These are phyloP conservation scores for Linum tenue DNA, from an alignment of 345 rosid species.

Conservation along the genomic window DNA sequence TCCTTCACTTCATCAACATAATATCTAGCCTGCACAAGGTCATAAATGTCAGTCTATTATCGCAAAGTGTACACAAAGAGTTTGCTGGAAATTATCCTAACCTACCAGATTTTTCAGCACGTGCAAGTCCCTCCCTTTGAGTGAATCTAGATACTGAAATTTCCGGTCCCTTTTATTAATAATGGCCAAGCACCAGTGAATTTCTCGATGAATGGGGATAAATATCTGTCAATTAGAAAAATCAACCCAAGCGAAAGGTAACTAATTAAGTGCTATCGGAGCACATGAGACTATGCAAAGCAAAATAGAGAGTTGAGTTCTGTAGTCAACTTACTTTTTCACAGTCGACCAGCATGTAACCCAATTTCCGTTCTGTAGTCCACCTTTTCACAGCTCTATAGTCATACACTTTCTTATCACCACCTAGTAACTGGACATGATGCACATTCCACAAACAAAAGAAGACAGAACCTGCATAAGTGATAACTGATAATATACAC, in stretches of 20 bases:
- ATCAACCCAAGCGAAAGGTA: not conserved
- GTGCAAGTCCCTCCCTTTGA: conserved; percentile 60
- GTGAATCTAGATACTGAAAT: conserved; percentile 94
- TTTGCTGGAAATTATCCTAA: not conserved
- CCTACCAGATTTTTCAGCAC: conserved; percentile 67
- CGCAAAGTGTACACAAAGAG: not conserved
- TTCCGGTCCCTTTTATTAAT: conserved; percentile 71
- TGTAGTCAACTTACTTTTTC: conserved; percentile 54
- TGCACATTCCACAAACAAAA: not conserved
- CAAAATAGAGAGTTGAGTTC: not conserved
- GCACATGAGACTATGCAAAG: not conserved
- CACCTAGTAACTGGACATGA: conserved; percentile 46
- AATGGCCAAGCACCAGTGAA: conserved; percentile 96
- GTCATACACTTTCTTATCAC: conserved; percentile 40
- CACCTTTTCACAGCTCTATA: conserved; percentile 82
- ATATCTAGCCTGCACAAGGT: conserved; percentile 54
- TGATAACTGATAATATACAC: not conserved
- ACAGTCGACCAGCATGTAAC: conserved; percentile 67
- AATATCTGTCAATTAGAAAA: conserved; percentile 53
- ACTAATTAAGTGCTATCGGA: not conserved
- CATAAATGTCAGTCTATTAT: not conserved
- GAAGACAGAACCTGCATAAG: not conserved
- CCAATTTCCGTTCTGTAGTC: conserved; percentile 81
- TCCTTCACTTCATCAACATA: conserved; percentile 79
- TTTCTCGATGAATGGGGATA: conserved; percentile 78